Evolutionary conservation across 495 filamentous ascomycete species (phyloP), one percentile per base, ranked within the genome.

Genomic region (Hypoxylon fragiforme): DNA sequence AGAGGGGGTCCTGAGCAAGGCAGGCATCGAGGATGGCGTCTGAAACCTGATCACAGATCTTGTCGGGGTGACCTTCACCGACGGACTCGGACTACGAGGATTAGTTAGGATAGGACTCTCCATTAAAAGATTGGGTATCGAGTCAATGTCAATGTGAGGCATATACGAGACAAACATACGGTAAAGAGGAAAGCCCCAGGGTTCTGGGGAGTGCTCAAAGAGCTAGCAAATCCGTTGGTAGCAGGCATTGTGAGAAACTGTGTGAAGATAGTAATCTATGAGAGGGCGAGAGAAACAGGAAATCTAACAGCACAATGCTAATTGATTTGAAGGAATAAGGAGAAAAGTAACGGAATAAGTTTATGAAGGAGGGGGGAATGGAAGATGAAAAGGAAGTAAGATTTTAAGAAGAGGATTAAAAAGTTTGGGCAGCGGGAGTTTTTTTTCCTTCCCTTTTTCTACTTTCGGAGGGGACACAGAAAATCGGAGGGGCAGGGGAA

Each of bases 21-120:
- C 94, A 97, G 75, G 94, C 94, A 83, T 98, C 94, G 81, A 98
- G 92, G 69, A 98, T 82, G 62, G 94, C 94, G 77, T 98, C 94
- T 44, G 92, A 97, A 65, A 98, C 90, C 79, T 98, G 94, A 77
- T 98, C 94, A 72, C 89, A 90, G 70, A 96, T 96, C 85, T 97
- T 96, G 77, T 97, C 92, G 57, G 92, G 91, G 80, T 97, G 92
- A 59, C 94, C 94, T 80, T 96, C 91, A 69, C 92, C 92, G 66
- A 98, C 94, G 32, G 91, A 96, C 77, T 98, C 94, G 74, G 92
- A 98, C 80, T 82, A 49, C 11, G 12, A 15, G 26, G 45, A 5
- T 24, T 14, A 16, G 36, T 48, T 39, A 44, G 24, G 35, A 31
- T 31, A 2, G 38, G 28, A 31, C 2, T 16, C 19, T 11, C 2